Base-by-base conservation (phyloP, 2,329 filamentous ascomycete genomes). In the Colletotrichum simmondsii region DNA sequence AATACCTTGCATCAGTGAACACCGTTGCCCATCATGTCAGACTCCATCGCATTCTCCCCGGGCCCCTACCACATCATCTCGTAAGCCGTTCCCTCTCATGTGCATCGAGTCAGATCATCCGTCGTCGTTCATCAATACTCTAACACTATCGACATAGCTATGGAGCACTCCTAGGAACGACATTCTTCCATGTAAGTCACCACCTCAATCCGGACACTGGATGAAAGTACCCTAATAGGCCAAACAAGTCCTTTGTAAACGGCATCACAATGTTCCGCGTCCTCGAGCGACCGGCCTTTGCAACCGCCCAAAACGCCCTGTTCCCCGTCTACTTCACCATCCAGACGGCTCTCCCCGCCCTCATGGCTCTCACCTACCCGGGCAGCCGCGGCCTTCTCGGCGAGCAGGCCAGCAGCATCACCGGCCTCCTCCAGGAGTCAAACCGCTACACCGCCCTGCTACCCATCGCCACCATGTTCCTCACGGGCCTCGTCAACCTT, bases 301-400 rank as follows among this genome's bases (percentile, higher is more conserved):
- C 92, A 30, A 87, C 91, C 22, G 89, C 98, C 37, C 96, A 98
- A 83, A 88, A 91, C 76, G 90, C 90, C 75, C 90, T 95, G 65
- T 98, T 98, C 85, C 95, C 95, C 42, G 88, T 94, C 78, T 99
- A 97, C 87, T 98, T 98, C 82, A 87, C 90, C 58, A 85, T 98
- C 70, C 96, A 98, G 84, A 92, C 94, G 4, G 87, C 88, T 6
- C 85, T 96, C 1, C 94, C 97, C 0, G 82, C 92, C 19, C 79
- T 94, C 26, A 86, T 98, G 22, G 92, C 93, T 24, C 80, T 97
- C 68, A 98, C 96, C 5, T 96, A 94, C 80, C 95, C 95, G 6
- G 91, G 90, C n/a, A 88, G 87, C 77, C 80, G 76, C 60, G 79
- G 80, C 61, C 76, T 87, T 70, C 84, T 85, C 64, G 83, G 90